Evolutionary conservation across 2,329 filamentous ascomycete genomes (phyloP).

Genomic region (Fusarium pilosicola): DNA sequence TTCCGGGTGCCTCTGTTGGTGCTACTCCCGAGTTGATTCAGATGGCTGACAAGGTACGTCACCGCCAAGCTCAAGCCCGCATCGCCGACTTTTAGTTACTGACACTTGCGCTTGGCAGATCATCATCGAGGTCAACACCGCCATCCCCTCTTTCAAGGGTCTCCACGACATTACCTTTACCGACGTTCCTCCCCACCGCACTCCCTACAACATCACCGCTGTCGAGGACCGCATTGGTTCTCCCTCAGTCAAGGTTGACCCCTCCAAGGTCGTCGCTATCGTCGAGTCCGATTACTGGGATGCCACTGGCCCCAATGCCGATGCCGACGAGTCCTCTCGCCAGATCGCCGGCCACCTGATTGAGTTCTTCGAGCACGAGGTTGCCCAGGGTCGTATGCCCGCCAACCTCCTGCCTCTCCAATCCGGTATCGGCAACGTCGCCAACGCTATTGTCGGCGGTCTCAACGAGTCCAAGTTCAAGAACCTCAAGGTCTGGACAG

Average conservation of each 20-base stretch:
- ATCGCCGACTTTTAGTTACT: neutral
- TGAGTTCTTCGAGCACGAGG: conserved; percentile 86
- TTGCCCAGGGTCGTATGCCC: conserved; percentile 79
- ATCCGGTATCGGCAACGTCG: conserved; percentile 92
- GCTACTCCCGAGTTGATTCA: conserved; percentile 87
- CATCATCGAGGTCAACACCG: conserved; percentile 92
- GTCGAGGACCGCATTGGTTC: conserved; percentile 89
- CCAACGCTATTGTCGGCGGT: conserved; percentile 89
- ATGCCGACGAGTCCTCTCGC: conserved; percentile 77
- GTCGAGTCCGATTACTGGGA: conserved; percentile 88
- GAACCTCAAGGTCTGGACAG: conserved; percentile 92
- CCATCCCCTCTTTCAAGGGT: conserved; percentile 84
- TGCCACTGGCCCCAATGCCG: conserved; percentile 76
- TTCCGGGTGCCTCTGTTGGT: conserved; percentile 86
- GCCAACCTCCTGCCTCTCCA: conserved; percentile 82
- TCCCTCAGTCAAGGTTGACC: conserved; percentile 83
- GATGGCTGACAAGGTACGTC: conserved; percentile 81
- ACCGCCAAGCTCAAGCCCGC: neutral
- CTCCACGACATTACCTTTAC: conserved; percentile 92
- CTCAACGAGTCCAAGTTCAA: conserved; percentile 83
- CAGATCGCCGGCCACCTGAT: conserved; percentile 84
- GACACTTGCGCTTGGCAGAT: conserved; percentile 56
- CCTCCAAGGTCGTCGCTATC: conserved; percentile 84
- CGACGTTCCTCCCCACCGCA: conserved; percentile 81
- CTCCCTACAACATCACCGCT: conserved; percentile 86